Conservation (phyloP, 1,139 yeast species). For the Suhomyces taliae region DNA sequence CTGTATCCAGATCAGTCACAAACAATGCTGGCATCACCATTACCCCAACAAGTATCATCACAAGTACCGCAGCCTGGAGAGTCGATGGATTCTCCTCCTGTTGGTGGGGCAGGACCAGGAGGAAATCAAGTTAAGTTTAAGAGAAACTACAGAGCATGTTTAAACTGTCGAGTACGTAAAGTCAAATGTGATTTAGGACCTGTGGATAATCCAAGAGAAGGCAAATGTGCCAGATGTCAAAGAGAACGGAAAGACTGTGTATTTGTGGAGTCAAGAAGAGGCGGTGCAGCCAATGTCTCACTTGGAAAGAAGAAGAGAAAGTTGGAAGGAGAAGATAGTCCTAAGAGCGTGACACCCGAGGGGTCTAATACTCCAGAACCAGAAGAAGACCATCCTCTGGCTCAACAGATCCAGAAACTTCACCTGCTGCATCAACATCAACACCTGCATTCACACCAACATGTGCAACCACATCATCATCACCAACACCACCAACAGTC, state of each 20-base stretch:
- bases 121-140: slow-evolving; percentile 31
- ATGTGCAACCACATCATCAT: too few relatives aligned
- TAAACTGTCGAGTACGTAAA: slow-evolving; percentile 78
- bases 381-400: neutral
- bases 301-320: slow-evolving; percentile 35
- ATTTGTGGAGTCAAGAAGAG: slow-evolving; percentile 64
- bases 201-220: slow-evolving; percentile 68
- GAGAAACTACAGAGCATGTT: slow-evolving; percentile 79
- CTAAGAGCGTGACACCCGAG: slow-evolving; percentile 5
- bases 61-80: neutral
- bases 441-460: too few relatives aligned
- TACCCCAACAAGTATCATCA: too few relatives aligned
- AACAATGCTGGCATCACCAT: neutral
- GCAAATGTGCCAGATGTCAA: slow-evolving; percentile 83
- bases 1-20: neutral
- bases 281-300: slow-evolving; percentile 51
- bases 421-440: too few relatives aligned
- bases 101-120: neutral
- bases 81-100: neutral
- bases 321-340: slow-evolving; percentile 18
- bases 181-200: slow-evolving; percentile 85
- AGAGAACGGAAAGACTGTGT: slow-evolving; percentile 81
- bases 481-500: too few relatives aligned
- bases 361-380: slow-evolving; percentile 7
- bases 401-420: too few relatives aligned